Conservation (phyloP, 257 asterid species). For the Solanum lycopersicoides region DNA sequence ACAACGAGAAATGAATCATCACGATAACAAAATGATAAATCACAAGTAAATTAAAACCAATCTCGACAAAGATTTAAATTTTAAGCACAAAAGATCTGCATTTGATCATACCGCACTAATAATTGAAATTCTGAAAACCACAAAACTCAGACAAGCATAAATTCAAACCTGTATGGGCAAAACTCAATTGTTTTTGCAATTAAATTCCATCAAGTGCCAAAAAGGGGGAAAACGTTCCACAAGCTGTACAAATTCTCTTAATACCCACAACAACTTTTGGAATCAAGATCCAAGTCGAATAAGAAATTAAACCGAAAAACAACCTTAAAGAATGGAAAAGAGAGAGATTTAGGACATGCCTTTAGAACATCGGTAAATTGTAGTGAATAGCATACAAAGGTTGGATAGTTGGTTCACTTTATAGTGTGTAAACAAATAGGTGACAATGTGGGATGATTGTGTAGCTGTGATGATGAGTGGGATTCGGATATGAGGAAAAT, state of each 20-base stretch:
- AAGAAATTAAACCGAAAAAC: neutral
- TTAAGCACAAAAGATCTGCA: neutral
- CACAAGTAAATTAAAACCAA: neutral
- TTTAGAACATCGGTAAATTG: neutral
- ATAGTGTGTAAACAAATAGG: no score
- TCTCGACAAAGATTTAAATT: neutral
- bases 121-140: neutral
- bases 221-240: neutral
- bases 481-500: no score
- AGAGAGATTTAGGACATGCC: neutral
- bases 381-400: neutral
- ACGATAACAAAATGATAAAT: neutral
- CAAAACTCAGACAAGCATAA: neutral
- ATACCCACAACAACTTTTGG: neutral
- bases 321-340: neutral
- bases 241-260: neutral
- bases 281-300: neutral
- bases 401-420: neutral
- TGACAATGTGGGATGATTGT: no score
- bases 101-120: neutral
- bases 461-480: no score
- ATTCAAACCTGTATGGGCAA: neutral
- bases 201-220: neutral
- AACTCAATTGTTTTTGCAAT: neutral
- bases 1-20: neutral